Conservation (phyloP, 345 rosid genomes). For the Eutrema yunnanense region DNA sequence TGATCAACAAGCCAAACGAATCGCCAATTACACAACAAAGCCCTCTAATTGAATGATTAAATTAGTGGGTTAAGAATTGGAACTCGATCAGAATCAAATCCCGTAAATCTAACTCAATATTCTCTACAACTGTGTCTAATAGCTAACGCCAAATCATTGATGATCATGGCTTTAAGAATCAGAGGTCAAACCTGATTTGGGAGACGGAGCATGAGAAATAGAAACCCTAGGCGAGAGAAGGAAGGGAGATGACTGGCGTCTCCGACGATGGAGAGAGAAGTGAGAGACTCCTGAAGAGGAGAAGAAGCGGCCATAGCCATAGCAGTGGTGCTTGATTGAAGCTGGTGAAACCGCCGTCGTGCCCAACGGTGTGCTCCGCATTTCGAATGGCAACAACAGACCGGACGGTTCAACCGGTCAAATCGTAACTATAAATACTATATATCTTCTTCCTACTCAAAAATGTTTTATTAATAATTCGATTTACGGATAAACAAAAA, state of each 20-base stretch:
- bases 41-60: neutral
- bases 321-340: conserved; percentile 6
- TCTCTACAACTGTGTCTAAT: no score
- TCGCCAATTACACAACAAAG: neutral
- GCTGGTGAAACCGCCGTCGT: conserved; percentile 39
- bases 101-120: no score
- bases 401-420: conserved; percentile 19
- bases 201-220: conserved; percentile 19
- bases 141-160: neutral
- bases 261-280: conserved; percentile 29
- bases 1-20: neutral
- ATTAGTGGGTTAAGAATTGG: neutral
- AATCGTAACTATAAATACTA: neutral
- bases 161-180: neutral
- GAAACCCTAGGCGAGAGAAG: conserved; percentile 32
- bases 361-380: conserved; percentile 73
- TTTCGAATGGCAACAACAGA: conserved; percentile 3
- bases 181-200: conserved; percentile 42
- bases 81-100: no score
- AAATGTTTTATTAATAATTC: neutral
- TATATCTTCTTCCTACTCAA: neutral
- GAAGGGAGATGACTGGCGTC: conserved; percentile 21
- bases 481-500: no score
- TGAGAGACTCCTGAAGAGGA: conserved; percentile 18
- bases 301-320: conserved; percentile 14